Evolutionary conservation across 345 rosid species (phyloP), one percentile per base, ranked within the genome.

Genomic region (Lepidium sativum): DNA sequence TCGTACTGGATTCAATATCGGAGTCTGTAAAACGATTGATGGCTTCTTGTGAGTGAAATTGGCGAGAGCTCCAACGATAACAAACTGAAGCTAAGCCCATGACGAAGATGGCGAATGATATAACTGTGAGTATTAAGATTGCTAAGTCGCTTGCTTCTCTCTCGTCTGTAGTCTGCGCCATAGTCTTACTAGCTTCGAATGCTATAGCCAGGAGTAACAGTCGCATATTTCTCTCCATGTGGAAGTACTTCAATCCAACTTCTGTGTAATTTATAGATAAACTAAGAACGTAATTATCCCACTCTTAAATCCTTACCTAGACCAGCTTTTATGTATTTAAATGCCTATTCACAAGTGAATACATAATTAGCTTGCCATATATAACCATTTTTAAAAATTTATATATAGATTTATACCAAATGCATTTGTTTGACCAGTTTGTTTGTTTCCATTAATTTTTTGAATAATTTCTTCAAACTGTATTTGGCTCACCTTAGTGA

Each of bases 71-170:
- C 72, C 76, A 84, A 5, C 89, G 86, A 65, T 76, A 21, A 66
- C 84, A 91, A 60, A 86, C 66, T 20, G 88, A 83, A 72, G 78
- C 81, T 70, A 86, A 77, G 5, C 89, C 91, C 65, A 86, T 10
- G 17, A 82, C 8, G 70, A 86, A 88, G 70, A 86, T 77, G 4
- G 61, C 75, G 32, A 80, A 53, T 23, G 83, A 56, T 6, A 88
- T 42, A 47, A 74, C 62, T 2, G 85, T 78, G 78, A 74, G 77
- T 41, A 82, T 52, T 1, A 84, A 8, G 29, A 81, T 80, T 80
- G 75, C 71, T 21, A 80, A 16, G 7, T 85, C 84, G 74, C 78
- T 75, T 68, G 68, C 79, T 6, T 10, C 20, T 4, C 60, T 54
- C 16, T 44, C 51, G 12, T 6, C 3, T 13, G 0, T 8, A 21